phyloP scores from a whole-genome alignment of 208 protist genomes.

The Herpetomonas samuelpessoai region DNA sequence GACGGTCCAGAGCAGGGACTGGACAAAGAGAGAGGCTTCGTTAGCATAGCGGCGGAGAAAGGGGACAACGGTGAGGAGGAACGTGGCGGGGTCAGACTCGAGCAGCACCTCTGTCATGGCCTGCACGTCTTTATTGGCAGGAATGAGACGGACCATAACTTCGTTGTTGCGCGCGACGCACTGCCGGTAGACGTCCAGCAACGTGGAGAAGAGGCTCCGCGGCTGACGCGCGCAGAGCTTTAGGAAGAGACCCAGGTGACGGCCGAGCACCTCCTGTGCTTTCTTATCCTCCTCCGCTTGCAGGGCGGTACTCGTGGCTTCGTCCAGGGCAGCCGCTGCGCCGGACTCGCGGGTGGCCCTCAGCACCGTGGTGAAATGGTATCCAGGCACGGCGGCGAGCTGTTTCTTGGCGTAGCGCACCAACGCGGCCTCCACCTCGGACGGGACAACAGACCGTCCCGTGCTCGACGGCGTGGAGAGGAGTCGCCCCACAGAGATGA shows the following conservation, averaged over 20 bases:
- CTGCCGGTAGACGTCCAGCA: constrained; percentile 66
- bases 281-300: constrained; percentile 17
- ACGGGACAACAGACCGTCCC: constrained; percentile 29
- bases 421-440: constrained; percentile 41
- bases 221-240: constrained; percentile 78
- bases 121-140: constrained; percentile 50
- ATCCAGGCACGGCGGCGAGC: constrained; percentile 49
- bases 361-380: constrained; percentile 13
- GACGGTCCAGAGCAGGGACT: constrained; percentile 62
- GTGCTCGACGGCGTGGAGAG: constrained; percentile 13
- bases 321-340: constrained; percentile 5
- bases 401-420: constrained; percentile 69
- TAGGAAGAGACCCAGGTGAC: constrained; percentile 63
- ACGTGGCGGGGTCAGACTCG: constrained; percentile 33
- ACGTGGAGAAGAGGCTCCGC: constrained; percentile 50
- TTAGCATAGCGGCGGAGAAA: constrained; percentile 56
- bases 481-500: constrained; percentile 44
- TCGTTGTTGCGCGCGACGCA: constrained; percentile 54
- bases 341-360: constrained; percentile 12
- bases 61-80: constrained; percentile 55
- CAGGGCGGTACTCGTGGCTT: constrained; percentile 10
- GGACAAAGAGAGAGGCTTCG: constrained; percentile 51
- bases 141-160: constrained; percentile 50
- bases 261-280: constrained; percentile 34
- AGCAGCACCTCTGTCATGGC: constrained; percentile 63